phyloP scores from a whole-genome alignment of 768 basidiomycete genomes.

The Mycena chlorophos region DNA sequence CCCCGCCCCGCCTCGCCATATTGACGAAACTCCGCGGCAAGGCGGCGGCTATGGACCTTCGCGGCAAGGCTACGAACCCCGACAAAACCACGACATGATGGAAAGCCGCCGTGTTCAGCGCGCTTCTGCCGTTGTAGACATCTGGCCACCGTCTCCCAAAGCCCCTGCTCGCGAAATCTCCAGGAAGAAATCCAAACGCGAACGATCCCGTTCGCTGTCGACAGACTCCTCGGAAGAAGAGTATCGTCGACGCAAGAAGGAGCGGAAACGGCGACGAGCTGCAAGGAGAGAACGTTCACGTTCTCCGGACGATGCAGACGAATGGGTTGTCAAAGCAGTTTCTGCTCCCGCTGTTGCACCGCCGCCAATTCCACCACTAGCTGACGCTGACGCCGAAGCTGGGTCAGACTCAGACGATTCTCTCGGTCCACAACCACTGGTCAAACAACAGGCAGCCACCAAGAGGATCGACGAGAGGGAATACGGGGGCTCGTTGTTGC shows the following conservation, averaged over 20 bases:
- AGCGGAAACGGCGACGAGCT: slow-evolving; percentile 59
- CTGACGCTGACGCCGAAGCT: slow-evolving; percentile 44
- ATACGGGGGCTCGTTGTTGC: slow-evolving; percentile 86
- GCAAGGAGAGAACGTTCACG: slow-evolving; percentile 45
- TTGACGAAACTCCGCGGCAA: too few relatives aligned
- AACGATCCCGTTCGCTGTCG: slow-evolving; percentile 48
- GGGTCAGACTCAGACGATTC: slow-evolving; percentile 53
- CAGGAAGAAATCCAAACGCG: slow-evolving; percentile 61
- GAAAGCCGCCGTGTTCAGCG: slow-evolving; percentile 77
- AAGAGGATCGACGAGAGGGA: slow-evolving; percentile 76
- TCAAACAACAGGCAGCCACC: slow-evolving; percentile 36
- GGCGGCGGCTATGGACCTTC: too few relatives aligned
- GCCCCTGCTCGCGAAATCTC: slow-evolving; percentile 59
- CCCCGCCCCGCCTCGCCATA: background rate
- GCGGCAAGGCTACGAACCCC: too few relatives aligned
- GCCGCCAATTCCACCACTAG: slow-evolving; percentile 23
- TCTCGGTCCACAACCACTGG: slow-evolving; percentile 75
- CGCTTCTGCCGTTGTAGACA: slow-evolving; percentile 50
- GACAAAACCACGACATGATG: slow-evolving; percentile 49
- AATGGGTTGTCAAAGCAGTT: slow-evolving; percentile 67
- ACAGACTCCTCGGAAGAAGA: slow-evolving; percentile 57
- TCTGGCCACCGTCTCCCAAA: slow-evolving; percentile 87
- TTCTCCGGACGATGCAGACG: slow-evolving; percentile 45
- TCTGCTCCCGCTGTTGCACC: slow-evolving; percentile 25
- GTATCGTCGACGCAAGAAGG: slow-evolving; percentile 50